phyloP scores from a whole-genome alignment of 257 asterid genomes.

The Rhazya stricta region DNA sequence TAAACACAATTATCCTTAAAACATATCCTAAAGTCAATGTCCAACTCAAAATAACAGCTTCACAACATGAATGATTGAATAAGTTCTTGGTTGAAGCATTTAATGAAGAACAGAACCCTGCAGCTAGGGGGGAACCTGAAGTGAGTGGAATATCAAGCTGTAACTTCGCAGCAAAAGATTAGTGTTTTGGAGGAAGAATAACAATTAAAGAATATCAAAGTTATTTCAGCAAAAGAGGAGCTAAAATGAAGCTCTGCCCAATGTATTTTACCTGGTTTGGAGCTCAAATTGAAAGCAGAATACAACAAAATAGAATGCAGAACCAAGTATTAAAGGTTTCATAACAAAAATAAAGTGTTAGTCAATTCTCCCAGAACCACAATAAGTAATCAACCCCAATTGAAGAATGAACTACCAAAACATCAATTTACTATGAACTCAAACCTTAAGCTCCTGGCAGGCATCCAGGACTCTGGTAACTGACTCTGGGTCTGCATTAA shows the following conservation, averaged over 20 bases:
- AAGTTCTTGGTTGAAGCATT: background rate
- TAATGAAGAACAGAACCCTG: background rate
- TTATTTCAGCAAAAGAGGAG: background rate
- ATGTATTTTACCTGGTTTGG: background rate
- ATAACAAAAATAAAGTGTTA: background rate
- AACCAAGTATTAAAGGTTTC: background rate
- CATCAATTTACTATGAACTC: slow-evolving; percentile 16
- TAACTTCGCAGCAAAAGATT: background rate
- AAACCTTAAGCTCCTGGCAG: slow-evolving; percentile 83
- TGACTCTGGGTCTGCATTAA: slow-evolving; percentile 58
- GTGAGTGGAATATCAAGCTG: background rate
- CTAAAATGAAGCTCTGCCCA: background rate
- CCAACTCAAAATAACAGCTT: background rate
- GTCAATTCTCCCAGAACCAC: background rate
- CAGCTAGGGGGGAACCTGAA: no score
- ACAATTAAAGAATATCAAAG: background rate
- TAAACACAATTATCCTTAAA: background rate
- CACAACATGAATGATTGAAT: background rate
- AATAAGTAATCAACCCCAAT: background rate
- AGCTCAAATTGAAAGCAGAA: background rate
- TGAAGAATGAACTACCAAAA: background rate
- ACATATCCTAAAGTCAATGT: background rate
- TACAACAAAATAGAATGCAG: background rate
- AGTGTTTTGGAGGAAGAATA: background rate
- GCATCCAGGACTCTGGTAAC: slow-evolving; percentile 58